Conservation (phyloP, 1,139 yeast species). For the Yamadazyma buinensis region DNA sequence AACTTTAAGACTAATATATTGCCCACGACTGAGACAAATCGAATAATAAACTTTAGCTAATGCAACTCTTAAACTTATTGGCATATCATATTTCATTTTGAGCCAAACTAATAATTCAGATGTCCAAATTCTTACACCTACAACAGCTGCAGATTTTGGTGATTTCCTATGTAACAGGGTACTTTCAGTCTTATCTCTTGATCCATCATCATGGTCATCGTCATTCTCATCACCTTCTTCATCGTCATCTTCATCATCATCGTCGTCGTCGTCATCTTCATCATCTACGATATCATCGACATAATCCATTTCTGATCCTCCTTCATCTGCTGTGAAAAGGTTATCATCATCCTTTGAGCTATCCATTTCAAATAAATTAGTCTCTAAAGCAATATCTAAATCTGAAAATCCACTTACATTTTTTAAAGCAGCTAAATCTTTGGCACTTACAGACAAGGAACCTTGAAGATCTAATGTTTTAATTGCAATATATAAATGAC, state of each 20-base stretch:
- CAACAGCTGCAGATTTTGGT: slow-evolving; percentile 68
- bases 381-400: slow-evolving; percentile 52
- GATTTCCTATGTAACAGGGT: slow-evolving; percentile 52
- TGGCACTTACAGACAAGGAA: slow-evolving; percentile 61
- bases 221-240: slow-evolving; percentile 27
- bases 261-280: slow-evolving; percentile 23
- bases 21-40: slow-evolving; percentile 73
- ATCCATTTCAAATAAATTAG: slow-evolving; percentile 41
- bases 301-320: slow-evolving; percentile 11
- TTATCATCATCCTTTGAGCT: slow-evolving; percentile 7
- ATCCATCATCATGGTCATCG: slow-evolving; percentile 31
- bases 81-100: slow-evolving; percentile 78
- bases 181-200: slow-evolving; percentile 31
- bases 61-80: slow-evolving; percentile 56
- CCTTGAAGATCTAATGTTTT: slow-evolving; percentile 77
- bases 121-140: slow-evolving; percentile 82
- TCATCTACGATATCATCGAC: slow-evolving; percentile 19
- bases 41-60: slow-evolving; percentile 73
- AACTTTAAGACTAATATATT: slow-evolving; percentile 55
- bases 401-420: slow-evolving; percentile 35
- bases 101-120: slow-evolving; percentile 80
- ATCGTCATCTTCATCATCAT: slow-evolving; percentile 10
- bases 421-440: slow-evolving; percentile 47
- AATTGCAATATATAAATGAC: slow-evolving; percentile 76
- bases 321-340: slow-evolving; percentile 6